A percentile compares a stretch with the other conserved stretches of the same genome.
Evolutionary conservation across 352 stramenopile species (phyloP).

Genomic region (Phytopythium montanum): DNA sequence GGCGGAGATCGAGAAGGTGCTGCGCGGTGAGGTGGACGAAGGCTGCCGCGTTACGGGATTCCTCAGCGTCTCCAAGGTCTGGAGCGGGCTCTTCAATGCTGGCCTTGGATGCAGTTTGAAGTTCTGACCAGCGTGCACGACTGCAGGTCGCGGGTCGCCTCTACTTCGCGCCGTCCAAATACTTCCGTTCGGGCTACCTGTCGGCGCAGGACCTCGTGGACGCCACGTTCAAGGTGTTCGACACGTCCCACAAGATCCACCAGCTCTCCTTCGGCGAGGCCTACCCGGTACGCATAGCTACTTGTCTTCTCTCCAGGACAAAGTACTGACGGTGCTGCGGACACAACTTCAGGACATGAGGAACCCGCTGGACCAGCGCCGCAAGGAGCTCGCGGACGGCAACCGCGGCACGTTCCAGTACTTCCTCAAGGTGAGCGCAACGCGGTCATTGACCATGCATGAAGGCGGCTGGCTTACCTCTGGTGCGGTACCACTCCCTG

Average conservation of each 20-base stretch:
- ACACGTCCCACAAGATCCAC: slow-evolving; percentile 67
- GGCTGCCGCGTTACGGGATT: slow-evolving; percentile 75
- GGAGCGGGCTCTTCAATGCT: too few species aligned
- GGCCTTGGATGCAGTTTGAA: background rate
- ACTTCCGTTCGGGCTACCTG: slow-evolving; percentile 78
- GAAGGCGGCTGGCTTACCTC: background rate
- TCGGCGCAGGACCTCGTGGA: slow-evolving; percentile 56
- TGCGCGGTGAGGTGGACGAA: slow-evolving; percentile 72
- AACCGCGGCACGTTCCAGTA: slow-evolving; percentile 79
- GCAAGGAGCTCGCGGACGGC: slow-evolving; percentile 46
- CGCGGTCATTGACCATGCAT: background rate
- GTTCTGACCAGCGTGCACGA: too few species aligned
- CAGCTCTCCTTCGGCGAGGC: slow-evolving; percentile 69
- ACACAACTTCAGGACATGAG: slow-evolving; percentile 62
- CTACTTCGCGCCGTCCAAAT: slow-evolving; percentile 83
- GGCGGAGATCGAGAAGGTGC: slow-evolving; percentile 67
- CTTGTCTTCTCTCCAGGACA: background rate
- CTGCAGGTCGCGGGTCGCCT: slow-evolving; percentile 65
- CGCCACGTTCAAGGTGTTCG: slow-evolving; percentile 69
- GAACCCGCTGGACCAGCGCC: slow-evolving; percentile 69
- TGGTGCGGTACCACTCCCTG: background rate
- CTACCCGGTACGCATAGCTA: slow-evolving; percentile 52
- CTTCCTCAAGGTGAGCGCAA: slow-evolving; percentile 61
- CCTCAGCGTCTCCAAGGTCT: slow-evolving; percentile 73
- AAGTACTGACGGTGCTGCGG: background rate